Evolutionary conservation across 768 basidiomycete genomes (phyloP).

Genomic region (Leccinum aurantiacum): DNA sequence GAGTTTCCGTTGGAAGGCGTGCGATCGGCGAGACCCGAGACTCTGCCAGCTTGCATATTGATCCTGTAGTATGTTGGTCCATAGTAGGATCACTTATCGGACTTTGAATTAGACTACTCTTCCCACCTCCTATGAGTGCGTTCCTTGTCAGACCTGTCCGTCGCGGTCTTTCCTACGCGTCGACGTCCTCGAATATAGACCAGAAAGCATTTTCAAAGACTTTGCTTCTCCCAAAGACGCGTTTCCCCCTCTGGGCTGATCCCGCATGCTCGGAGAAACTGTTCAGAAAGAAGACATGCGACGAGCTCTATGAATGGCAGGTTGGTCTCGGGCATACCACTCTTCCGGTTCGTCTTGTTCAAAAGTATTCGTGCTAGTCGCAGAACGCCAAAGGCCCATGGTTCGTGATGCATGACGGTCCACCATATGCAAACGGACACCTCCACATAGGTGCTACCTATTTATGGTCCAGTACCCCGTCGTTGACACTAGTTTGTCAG

Average conservation of each 20-base stretch:
- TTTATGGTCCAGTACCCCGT: background rate
- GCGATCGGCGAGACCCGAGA: background rate
- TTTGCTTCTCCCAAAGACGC: slow-evolving; percentile 78
- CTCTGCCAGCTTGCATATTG: background rate
- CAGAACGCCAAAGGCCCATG: slow-evolving; percentile 61
- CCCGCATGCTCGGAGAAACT: slow-evolving; percentile 58
- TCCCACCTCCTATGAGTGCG: background rate
- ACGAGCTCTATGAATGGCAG: slow-evolving; percentile 78
- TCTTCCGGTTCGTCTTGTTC: background rate
- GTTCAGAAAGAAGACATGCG: slow-evolving; percentile 63
- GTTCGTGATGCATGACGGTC: slow-evolving; percentile 93
- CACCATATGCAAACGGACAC: slow-evolving; percentile 96
- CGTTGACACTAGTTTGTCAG: slow-evolving; percentile 38
- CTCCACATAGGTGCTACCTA: slow-evolving; percentile 80
- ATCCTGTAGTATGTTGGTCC: background rate
- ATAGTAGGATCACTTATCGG: too few species aligned
- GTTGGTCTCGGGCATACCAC: slow-evolving; percentile 38
- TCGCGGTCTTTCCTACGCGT: slow-evolving; percentile 18
- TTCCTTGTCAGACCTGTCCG: slow-evolving; percentile 9
- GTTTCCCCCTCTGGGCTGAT: slow-evolving; percentile 72
- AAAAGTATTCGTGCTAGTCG: slow-evolving; percentile 43
- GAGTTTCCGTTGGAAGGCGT: background rate
- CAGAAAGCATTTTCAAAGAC: slow-evolving; percentile 54
- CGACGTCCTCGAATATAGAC: slow-evolving; percentile 11
- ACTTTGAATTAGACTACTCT: too few species aligned